Base-by-base conservation (phyloP, 352 stramenopile species). In the Pythium rhizo-oryzae region DNA sequence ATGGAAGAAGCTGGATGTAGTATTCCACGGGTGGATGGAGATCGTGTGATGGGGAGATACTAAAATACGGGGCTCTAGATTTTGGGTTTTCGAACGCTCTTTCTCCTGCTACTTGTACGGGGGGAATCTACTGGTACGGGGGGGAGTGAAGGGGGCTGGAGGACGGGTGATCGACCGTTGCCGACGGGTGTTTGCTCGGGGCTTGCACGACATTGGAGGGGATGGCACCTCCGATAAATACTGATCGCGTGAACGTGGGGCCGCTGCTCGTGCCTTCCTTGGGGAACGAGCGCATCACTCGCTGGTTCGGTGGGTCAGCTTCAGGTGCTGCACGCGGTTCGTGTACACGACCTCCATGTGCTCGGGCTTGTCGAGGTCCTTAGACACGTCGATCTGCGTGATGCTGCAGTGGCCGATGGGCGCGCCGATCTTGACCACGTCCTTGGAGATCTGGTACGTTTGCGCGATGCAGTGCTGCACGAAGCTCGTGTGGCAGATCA, bases 401-500 rank as follows among this genome's bases (percentile, higher is more conserved):
- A 93, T 67, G 60, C 84, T 91, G 76, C 85, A 92, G 65, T 93
- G 85, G 21, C 67, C 74, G 39, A 93, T 92, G 0, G 85, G 84
- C 9, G 84, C 84, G 16, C 85, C 85, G 28, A 93, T 76, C 67
- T 90, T 85, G 39, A 93, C 89, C 25, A 93, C 83, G 55, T 91
- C 85, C 58, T 89, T 92, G 1, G 81, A 71, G 24, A 93, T 79
- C 18, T 79, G 63, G 71, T 90, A 85, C 58, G 76, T 89, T 63
- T 79, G 74, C 33, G 85, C 80, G 56, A 93, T 72, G 51, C 80
- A 92, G 64, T 85, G 88, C 69, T 93, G 71, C 53, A 74, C 61
- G 30, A 93, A 91, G 73, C 85, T 93, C 35, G 84, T 81, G 71
- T 93, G 85, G 50, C 82, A 87, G 55, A 93, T 84, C 15, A 92